These are phyloP conservation scores for Hemileia vastatrix DNA, from an alignment of 1,284 basidiomycete species.

Conservation along the genomic window DNA sequence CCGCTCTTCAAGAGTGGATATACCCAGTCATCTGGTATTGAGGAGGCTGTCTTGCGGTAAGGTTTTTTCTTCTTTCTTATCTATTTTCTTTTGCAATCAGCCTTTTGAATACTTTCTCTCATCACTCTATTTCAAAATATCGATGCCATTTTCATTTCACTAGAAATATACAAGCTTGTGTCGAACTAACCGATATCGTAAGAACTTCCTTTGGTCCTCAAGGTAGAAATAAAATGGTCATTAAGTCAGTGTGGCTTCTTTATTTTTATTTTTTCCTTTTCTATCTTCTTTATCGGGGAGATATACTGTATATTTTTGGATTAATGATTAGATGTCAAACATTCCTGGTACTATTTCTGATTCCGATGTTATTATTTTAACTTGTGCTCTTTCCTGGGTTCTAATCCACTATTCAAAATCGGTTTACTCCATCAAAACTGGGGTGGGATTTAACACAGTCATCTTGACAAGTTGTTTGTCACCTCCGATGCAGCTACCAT, in stretches of 20 bases:
- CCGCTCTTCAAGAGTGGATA: constrained; percentile 85
- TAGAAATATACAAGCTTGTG: constrained; percentile 89
- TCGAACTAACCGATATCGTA: constrained; percentile 87
- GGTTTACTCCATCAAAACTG: background rate
- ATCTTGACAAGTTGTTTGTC: constrained; percentile 88
- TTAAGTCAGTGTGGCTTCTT: constrained; percentile 51
- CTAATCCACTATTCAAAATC: too few species aligned
- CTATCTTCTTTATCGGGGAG: background rate
- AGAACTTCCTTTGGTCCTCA: constrained; percentile 55
- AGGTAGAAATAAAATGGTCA: constrained; percentile 86
- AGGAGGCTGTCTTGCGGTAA: constrained; percentile 40
- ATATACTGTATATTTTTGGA: background rate
- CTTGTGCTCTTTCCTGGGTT: too few species aligned
- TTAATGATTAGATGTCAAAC: background rate
- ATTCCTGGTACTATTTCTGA: too few species aligned
- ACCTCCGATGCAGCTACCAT: constrained; percentile 99
- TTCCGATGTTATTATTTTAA: too few species aligned
- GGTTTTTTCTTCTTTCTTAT: background rate
- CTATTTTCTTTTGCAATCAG: too few species aligned
- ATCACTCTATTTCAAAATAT: background rate
- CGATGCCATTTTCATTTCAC: constrained; percentile 48
- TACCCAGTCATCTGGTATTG: constrained; percentile 36
- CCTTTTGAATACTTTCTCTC: background rate
- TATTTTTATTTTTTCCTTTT: background rate
- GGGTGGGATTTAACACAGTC: constrained; percentile 41